A percentile compares a stretch with the other conserved stretches of the same genome.
These are phyloP conservation scores for Yamadazyma oceani DNA, from an alignment of 1,139 yeast genomes.

Conservation along the genomic window DNA sequence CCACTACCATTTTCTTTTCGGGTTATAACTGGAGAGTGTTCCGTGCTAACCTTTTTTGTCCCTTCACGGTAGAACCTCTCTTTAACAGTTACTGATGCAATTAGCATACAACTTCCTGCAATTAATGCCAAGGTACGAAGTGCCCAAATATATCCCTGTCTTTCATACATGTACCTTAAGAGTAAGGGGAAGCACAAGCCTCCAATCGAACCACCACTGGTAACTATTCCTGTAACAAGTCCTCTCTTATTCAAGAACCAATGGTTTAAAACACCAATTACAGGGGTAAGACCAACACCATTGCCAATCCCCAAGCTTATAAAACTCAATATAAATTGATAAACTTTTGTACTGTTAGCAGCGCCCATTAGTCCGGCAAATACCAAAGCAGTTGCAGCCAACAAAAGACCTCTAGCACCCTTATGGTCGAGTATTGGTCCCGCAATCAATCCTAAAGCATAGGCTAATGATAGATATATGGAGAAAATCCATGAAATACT, in stretches of 20 bases:
- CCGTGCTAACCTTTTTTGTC: neutral
- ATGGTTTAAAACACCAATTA: conserved; percentile 39
- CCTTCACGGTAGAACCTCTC: conserved; percentile 32
- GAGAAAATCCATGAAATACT: conserved; percentile 47
- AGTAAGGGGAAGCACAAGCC: conserved; percentile 37
- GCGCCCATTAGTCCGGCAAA: conserved; percentile 36
- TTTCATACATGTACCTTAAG: conserved; percentile 29
- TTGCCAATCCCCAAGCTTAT: conserved; percentile 36
- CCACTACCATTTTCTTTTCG: neutral
- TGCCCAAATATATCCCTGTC: conserved; percentile 38
- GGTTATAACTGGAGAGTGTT: neutral
- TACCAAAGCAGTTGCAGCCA: conserved; percentile 26
- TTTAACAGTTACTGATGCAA: conserved; percentile 40
- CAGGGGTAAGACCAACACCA: conserved; percentile 36
- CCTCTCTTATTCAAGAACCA: conserved; percentile 39
- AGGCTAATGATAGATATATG: conserved; percentile 31
- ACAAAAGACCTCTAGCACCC: conserved; percentile 30
- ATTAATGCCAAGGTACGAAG: conserved; percentile 35
- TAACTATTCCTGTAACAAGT: conserved; percentile 36
- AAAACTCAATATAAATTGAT: conserved; percentile 37
- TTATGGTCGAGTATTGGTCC: conserved; percentile 39
- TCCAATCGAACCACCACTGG: conserved; percentile 42
- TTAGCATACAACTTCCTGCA: conserved; percentile 30
- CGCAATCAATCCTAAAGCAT: conserved; percentile 31
- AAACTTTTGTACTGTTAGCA: conserved; percentile 28